Evolutionary conservation across 768 basidiomycete genomes (phyloP), one percentile per base, ranked within the genome.

Genomic region (Russula compacta): DNA sequence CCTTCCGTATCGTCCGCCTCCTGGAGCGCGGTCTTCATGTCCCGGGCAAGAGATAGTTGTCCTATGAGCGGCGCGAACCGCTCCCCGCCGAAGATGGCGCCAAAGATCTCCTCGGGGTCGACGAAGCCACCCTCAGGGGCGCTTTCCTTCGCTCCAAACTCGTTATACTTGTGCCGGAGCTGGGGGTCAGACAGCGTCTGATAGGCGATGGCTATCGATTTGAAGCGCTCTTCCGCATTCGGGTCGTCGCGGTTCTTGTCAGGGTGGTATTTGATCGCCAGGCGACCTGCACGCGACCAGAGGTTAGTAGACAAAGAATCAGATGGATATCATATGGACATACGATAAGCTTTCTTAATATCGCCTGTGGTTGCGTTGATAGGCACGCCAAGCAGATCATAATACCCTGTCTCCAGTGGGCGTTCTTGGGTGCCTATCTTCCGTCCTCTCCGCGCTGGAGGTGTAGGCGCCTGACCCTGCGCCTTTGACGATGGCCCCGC

Each of bases 191-290:
- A 91, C 6, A 94, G 81, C 0, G 89, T 91, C 69, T 92, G 89
- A 69, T 88, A 92, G 3, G 92, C 92, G 53, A 93, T 89, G 0
- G 92, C 90, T 64, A 95, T 92, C 64, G 87, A 81, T 69, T 92
- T 92, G 78, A 93, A 93, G n/a, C 83, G 81, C 62, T 91, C 91
- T 68, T 89, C 91, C 0, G 93, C 91, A 29, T 78, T 73, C 0
- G 90, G 92, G 72, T 94, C 92, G 68, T 88, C 84, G 0, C 83
- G 90, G 70, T 95, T 93, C 78, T 94, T 94, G 80, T 94, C 92
- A 0, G 92, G 92, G 71, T 93, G 92, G 68, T 87, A 84, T 72
- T 92, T 92, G 73, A 95, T 93, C 2, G 92, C 92, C 53, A 92
- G 78, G 6, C 87, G 82, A 47, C 89, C 87, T 90, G 60, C 38